phyloP scores from a whole-genome alignment of 2,329 filamentous ascomycete genomes.

The Neoscytalidium dimidiatum region DNA sequence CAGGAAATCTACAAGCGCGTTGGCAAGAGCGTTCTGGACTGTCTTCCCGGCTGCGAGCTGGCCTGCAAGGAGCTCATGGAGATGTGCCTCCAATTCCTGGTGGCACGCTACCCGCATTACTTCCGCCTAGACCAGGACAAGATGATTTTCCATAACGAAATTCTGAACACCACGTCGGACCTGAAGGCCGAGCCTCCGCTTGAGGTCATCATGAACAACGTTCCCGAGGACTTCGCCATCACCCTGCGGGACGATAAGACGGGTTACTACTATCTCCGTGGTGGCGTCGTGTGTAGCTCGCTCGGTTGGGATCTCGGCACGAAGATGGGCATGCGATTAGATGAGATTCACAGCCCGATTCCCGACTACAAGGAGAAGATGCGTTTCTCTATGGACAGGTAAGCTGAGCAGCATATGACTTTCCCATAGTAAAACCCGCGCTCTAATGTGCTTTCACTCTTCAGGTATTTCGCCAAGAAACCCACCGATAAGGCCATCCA shows the following conservation, averaged over 20 bases:
- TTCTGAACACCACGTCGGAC: constrained; percentile 64
- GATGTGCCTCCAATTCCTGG: constrained; percentile 79
- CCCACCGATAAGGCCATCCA: constrained; percentile 75
- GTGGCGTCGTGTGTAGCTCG: constrained; percentile 75
- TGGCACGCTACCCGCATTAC: constrained; percentile 72
- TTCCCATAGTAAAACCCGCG: too few relatives aligned
- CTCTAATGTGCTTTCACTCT: too few relatives aligned
- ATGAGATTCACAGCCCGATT: constrained; percentile 72
- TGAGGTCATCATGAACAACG: constrained; percentile 70
- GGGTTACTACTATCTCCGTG: constrained; percentile 73
- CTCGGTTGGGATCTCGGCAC: constrained; percentile 76
- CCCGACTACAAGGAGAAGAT: constrained; percentile 88
- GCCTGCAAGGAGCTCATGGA: constrained; percentile 88
- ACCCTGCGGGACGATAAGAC: constrained; percentile 70
- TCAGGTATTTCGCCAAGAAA: constrained; percentile 79
- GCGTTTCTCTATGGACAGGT: constrained; percentile 84
- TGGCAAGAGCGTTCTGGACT: constrained; percentile 64
- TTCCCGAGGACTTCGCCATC: constrained; percentile 83
- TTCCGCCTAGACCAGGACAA: constrained; percentile 63
- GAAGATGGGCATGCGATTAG: constrained; percentile 71
- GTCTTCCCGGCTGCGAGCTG: constrained; percentile 73
- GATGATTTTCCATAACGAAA: constrained; percentile 65
- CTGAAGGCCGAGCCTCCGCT: constrained; percentile 66
- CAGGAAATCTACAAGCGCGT: constrained; percentile 65
- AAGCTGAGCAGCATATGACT: constrained; percentile 28